Evolutionary conservation across 116 monocot genomes (phyloP).

Genomic region (Posidonia oceanica): DNA sequence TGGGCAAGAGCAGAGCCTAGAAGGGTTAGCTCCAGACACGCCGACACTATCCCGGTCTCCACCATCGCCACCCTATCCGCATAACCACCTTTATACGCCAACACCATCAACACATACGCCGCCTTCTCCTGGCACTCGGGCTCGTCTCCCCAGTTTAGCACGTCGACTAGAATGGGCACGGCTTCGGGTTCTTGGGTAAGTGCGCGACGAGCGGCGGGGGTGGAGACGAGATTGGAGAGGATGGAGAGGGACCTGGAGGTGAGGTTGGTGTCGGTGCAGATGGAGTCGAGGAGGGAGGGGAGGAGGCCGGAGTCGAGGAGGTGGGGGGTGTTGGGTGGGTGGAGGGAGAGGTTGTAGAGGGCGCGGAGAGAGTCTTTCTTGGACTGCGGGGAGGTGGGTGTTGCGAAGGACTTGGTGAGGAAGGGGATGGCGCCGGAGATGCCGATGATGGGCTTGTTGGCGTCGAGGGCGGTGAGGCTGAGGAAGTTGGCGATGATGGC

Average conservation of each 20-base stretch:
- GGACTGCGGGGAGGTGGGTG: constrained; percentile 10
- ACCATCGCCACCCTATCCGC: constrained; percentile 41
- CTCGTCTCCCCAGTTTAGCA: constrained; percentile 53
- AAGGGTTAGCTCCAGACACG: constrained; percentile 72
- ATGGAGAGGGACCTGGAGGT: constrained; percentile 38
- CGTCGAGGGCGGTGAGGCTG: constrained; percentile 63
- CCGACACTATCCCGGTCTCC: constrained; percentile 40
- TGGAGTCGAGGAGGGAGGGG: constrained; percentile 19
- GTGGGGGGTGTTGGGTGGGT: constrained; percentile 22
- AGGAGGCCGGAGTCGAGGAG: constrained; percentile 48
- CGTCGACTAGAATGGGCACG: constrained; percentile 44
- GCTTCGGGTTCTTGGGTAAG: constrained; percentile 29
- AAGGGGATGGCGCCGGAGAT: constrained; percentile 54
- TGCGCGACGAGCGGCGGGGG: constrained; percentile 33
- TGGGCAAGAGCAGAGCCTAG: constrained; percentile 63
- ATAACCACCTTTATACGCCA: constrained; percentile 37
- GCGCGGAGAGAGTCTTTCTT: constrained; percentile 65
- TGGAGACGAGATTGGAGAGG: constrained; percentile 47
- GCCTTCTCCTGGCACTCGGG: constrained; percentile 79
- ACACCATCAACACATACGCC: constrained; percentile 63
- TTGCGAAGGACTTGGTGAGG: constrained; percentile 29
- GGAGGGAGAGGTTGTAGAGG: constrained; percentile 63
- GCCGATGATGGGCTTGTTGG: constrained; percentile 72
- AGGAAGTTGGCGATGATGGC: constrained; percentile 79
- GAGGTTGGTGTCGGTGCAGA: constrained; percentile 28